A percentile compares a stretch with the other conserved stretches of the same genome.
phyloP scores from a whole-genome alignment of 2,329 filamentous ascomycete species.

The Apiospora phragmitis region DNA sequence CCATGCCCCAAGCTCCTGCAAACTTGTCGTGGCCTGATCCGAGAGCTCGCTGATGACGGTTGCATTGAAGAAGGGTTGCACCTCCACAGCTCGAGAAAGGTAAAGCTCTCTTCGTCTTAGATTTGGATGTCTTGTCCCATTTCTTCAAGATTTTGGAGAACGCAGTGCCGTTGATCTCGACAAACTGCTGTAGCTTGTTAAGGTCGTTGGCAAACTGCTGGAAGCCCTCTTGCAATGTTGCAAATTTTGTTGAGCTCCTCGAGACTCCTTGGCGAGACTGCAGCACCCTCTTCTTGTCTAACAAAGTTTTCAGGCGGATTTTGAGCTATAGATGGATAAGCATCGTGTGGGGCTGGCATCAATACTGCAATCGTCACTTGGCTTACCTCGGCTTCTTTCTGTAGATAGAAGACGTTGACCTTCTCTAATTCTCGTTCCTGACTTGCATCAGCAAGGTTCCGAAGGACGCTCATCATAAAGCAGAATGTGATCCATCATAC shows the following conservation, averaged over 20 bases:
- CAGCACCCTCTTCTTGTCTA: slow-evolving; percentile 93
- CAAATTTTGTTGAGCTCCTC: slow-evolving; percentile 88
- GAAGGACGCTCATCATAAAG: slow-evolving; percentile 4
- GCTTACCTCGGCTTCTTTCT: slow-evolving; percentile 94
- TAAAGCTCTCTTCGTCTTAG: slow-evolving; percentile 97
- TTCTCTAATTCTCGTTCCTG: slow-evolving; percentile 98
- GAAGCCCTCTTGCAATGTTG: slow-evolving; percentile 93
- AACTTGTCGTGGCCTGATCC: slow-evolving; percentile 93
- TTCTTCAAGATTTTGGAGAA: slow-evolving; percentile 99
- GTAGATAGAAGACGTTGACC: slow-evolving; percentile 95
- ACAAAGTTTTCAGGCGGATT: slow-evolving; percentile 83
- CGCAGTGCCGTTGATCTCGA: slow-evolving; percentile 95
- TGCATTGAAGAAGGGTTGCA: slow-evolving; percentile 97
- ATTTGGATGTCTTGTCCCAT: slow-evolving; percentile 99
- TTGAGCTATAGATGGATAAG: slow-evolving; percentile 68
- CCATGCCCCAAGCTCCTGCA: slow-evolving; percentile 94
- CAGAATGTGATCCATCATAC: slow-evolving; percentile 50
- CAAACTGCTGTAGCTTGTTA: slow-evolving; percentile 97
- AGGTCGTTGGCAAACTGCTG: slow-evolving; percentile 96
- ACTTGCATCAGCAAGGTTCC: slow-evolving; percentile 37
- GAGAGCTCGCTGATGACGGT: slow-evolving; percentile 96
- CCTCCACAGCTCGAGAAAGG: slow-evolving; percentile 91
- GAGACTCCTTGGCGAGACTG: slow-evolving; percentile 80
- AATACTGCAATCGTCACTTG: background rate
- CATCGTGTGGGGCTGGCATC: slow-evolving; percentile 16